These are phyloP conservation scores for Aristolochia fimbriata DNA, from an alignment of 164 flowering plant species.

Conservation along the genomic window DNA sequence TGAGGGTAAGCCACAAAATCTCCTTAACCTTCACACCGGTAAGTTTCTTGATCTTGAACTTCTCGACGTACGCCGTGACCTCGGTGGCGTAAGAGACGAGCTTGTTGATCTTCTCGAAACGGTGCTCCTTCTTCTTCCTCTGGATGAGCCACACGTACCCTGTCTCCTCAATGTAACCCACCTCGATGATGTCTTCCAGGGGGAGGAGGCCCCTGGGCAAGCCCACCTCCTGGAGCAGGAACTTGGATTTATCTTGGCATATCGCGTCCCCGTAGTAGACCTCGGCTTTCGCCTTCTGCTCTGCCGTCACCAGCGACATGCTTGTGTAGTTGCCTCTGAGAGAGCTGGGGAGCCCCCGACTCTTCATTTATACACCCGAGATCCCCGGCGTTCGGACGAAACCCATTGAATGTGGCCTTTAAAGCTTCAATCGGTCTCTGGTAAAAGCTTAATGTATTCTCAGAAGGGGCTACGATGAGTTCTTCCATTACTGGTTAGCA, in stretches of 20 bases:
- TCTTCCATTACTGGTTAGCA: too few species aligned
- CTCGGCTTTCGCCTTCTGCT: conserved; percentile 54
- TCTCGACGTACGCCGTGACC: conserved; percentile 58
- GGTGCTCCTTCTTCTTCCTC: conserved; percentile 52
- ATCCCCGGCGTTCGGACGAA: too few species aligned
- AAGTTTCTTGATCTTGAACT: conserved; percentile 53
- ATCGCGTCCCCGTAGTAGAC: conserved; percentile 46
- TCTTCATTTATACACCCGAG: too few species aligned
- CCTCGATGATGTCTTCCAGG: conserved; percentile 43
- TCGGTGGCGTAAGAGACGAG: conserved; percentile 45
- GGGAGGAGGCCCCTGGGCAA: conserved; percentile 75
- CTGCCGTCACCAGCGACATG: conserved; percentile 52
- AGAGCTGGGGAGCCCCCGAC: too few species aligned
- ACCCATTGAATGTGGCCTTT: too few species aligned
- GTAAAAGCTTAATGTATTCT: too few species aligned
- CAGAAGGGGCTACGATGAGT: too few species aligned
- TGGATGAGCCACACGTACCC: conserved; percentile 86
- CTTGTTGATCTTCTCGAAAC: conserved; percentile 53
- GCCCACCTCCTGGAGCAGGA: conserved; percentile 38
- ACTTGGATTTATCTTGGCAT: conserved; percentile 39
- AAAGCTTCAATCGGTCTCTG: too few species aligned
- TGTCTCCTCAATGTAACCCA: conserved; percentile 43
- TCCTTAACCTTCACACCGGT: conserved; percentile 80
- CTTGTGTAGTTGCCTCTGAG: background rate
- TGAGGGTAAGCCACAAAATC: conserved; percentile 55